These are phyloP conservation scores for Suhomyces tanzawaensis DNA, from an alignment of 805 yeast species.

Conservation along the genomic window DNA sequence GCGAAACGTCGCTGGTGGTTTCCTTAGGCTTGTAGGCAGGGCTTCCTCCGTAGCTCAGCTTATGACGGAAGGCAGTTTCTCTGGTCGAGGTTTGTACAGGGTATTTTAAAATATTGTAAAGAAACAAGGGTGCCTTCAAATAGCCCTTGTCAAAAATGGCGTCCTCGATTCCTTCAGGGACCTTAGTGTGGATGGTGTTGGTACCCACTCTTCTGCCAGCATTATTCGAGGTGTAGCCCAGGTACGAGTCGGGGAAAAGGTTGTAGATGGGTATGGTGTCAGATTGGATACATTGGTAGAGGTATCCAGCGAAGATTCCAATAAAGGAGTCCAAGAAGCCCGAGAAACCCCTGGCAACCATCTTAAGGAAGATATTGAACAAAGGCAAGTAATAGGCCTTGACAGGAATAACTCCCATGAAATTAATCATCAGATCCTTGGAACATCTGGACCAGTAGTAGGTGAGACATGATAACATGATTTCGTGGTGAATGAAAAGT, in stretches of 20 bases:
- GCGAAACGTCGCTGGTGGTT: not conserved
- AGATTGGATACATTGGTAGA: constrained; percentile 63
- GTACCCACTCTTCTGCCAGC: constrained; percentile 30
- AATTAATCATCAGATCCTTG: constrained; percentile 52
- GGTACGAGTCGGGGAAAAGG: constrained; percentile 33
- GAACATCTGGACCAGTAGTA: constrained; percentile 61
- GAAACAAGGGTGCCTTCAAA: constrained; percentile 52
- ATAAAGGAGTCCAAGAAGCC: constrained; percentile 41
- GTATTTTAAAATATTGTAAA: constrained; percentile 30
- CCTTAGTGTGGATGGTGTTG: constrained; percentile 5
- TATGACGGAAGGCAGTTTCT: constrained; percentile 6
- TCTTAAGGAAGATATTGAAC: constrained; percentile 30
- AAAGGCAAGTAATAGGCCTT: constrained; percentile 56
- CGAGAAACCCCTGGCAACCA: constrained; percentile 42
- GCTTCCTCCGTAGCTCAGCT: not conserved
- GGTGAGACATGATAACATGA: constrained; percentile 53
- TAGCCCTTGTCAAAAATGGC: constrained; percentile 52
- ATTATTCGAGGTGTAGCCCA: constrained; percentile 5
- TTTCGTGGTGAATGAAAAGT: constrained; percentile 28
- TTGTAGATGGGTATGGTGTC: constrained; percentile 45
- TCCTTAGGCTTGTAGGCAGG: not conserved
- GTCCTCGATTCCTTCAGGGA: constrained; percentile 29
- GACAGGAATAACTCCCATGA: constrained; percentile 51
- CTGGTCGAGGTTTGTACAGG: constrained; percentile 18
- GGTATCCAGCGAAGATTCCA: constrained; percentile 57